Evolutionary conservation across 1,139 yeast genomes (phyloP), one percentile per base, ranked within the genome.

Genomic region (Yamadazyma buinensis): DNA sequence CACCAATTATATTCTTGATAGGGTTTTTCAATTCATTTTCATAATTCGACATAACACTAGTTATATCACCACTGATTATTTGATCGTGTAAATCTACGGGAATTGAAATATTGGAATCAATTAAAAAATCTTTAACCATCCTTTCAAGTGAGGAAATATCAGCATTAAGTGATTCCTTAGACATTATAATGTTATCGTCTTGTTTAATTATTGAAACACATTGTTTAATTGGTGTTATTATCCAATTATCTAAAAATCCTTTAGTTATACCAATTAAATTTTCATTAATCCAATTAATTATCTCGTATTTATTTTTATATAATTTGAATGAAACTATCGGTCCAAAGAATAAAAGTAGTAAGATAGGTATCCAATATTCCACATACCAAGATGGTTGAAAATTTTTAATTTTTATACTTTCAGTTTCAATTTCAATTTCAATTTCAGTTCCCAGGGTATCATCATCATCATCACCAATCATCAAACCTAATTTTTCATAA

Each of bases 231-330:
- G 98, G 97, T 33, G 74, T 74, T 21, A 86, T 61, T 3, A 92
- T 72, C 97, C 97, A 90, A 55, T 90, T 87, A 26, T 66, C 62
- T 65, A 80, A 75, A 46, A 90, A 81, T 1, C 94, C 87, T 28
- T 55, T 51, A 1, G 70, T 52, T 0, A 95, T 84, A 24, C 80
- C 87, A 17, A 80, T 56, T 4, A 85, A 57, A 40, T 82, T 81
- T 30, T 64, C 62, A 39, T 66, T 63, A 32, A 78, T 41, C 83
- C 92, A 87, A 1, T 64, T 51, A 1, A 64, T 41, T 10, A 86
- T 74, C 14, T 67, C 71, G 9, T 57, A 61, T 44, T 81, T 62
- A 44, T 82, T 78, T 4, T 68, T 61, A 47, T 81, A 61, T 1
- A 71, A 43, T 23, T 67, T 59, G 3, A 51, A 34, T 1, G 76